Evolutionary conservation across 768 basidiomycete genomes (phyloP), one percentile per base, ranked within the genome.

Genomic region (Termitomyces bulborhizus): DNA sequence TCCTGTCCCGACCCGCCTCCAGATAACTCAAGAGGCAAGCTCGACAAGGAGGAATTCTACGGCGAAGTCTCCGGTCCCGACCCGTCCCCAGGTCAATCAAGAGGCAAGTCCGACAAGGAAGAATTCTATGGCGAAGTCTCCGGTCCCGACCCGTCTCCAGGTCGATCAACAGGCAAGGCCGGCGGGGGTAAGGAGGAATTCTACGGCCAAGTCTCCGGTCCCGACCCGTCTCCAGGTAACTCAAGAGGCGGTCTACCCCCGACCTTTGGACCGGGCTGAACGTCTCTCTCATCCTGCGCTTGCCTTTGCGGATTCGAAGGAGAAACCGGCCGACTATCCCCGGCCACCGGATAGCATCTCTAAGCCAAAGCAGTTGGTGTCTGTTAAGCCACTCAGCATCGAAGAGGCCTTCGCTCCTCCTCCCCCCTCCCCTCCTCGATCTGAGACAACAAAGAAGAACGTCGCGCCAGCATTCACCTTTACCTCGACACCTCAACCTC

Each of bases 311-410:
- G 36, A 29, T 2, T 0, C 11, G 1, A 51, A 42, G 24, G 16
- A 11, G 32, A 58, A 58, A 7, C 57, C 54, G 0, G 41, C 34
- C 0, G 44, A 29, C 6, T 58, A 55, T 24, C 57, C 57, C n/a
- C 24, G 57, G 12, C 53, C 57, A 1, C 52, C 43, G 4, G 26
- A 53, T 3, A 9, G 32, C 4, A 18, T 15, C 11, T 15, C 0
- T 3, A 34, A 24, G 3, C 4, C 31, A 18, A 34, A 24, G 21
- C 3, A 36, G 31, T 3, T n/a, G 2, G 8, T 16, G 9, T n/a
- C 8, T 1, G 0, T 6, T 0, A 26, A 15, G 13, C 48, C 48
- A 3, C 37, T 39, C 4, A 39, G 48, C 8, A 13, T 39, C 11
- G 36, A 37, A 1, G 48, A 49, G 6, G 48, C 48, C 11, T 49